A percentile compares a stretch with the other conserved stretches of the same genome.
Conservation (phyloP, 1,284 basidiomycete genomes). For the Apiotrichum domesticum region DNA sequence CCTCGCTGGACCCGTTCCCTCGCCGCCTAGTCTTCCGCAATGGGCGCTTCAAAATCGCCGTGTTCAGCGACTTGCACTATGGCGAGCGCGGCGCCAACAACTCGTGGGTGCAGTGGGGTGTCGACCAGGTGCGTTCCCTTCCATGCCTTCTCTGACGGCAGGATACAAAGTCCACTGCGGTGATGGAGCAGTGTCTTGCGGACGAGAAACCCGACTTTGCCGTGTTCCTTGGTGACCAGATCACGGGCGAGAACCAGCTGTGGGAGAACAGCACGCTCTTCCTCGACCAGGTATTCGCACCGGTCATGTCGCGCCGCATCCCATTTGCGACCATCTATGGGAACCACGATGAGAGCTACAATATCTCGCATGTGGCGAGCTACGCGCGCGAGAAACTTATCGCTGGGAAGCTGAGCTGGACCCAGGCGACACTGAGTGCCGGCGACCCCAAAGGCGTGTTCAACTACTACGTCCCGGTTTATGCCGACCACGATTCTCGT, state of each 20-base stretch:
- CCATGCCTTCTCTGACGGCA: slow-evolving; percentile 1
- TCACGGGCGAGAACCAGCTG: slow-evolving; percentile 24
- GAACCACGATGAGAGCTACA: slow-evolving; percentile 29
- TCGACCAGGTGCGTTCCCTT: neutral
- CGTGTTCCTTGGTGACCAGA: slow-evolving; percentile 23
- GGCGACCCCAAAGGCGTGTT: slow-evolving; percentile 10
- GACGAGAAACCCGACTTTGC: slow-evolving; percentile 20
- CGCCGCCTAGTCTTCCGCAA: slow-evolving; percentile 8
- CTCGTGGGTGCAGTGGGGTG: slow-evolving; percentile 15
- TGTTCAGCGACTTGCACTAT: slow-evolving; percentile 23
- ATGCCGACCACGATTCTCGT: slow-evolving; percentile 1
- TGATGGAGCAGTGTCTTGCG: slow-evolving; percentile 13
- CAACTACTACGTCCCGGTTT: slow-evolving; percentile 26
- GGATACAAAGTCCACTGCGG: slow-evolving; percentile 16
- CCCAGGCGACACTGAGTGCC: neutral
- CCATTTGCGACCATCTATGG: slow-evolving; percentile 18
- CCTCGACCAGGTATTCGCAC: slow-evolving; percentile 17
- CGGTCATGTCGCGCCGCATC: slow-evolving; percentile 9
- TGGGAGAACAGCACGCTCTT: slow-evolving; percentile 16
- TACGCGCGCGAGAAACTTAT: slow-evolving; percentile 2
- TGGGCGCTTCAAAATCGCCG: slow-evolving; percentile 18
- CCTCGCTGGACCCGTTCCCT: slow-evolving; percentile 1
- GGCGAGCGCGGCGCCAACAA: slow-evolving; percentile 20
- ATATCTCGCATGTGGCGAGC: slow-evolving; percentile 9
- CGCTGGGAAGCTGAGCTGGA: neutral